Percentiles rank a stretch among this genome's conserved stretches.
Evolutionary conservation across 2,329 filamentous ascomycete species (phyloP).

Genomic region (Penicillium decumbens): DNA sequence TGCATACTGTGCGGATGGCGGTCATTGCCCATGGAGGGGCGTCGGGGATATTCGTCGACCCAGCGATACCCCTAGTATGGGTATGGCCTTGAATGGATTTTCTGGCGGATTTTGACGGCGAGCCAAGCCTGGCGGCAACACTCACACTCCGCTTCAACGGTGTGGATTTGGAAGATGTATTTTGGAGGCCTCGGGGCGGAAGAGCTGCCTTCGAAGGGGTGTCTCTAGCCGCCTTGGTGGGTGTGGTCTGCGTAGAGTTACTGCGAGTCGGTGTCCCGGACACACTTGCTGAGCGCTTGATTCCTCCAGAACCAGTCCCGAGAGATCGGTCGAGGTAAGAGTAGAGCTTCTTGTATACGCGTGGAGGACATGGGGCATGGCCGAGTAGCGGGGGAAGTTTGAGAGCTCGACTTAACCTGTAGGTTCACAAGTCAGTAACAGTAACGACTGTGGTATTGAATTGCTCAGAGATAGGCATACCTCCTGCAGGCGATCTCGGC

Average conservation of each 20-base stretch:
- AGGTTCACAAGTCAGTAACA: neutral
- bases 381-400: conserved; percentile 72
- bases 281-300: conserved; percentile 36
- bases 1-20: conserved; percentile 62
- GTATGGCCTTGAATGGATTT: conserved; percentile 12
- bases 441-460: neutral
- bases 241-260: conserved; percentile 37
- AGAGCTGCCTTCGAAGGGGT: conserved; percentile 30
- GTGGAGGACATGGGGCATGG: conserved; percentile 70
- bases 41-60: conserved; percentile 34
- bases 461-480: conserved; percentile 40
- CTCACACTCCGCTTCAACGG: conserved; percentile 37
- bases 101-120: conserved; percentile 22
- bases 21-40: conserved; percentile 65
- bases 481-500: conserved; percentile 85
- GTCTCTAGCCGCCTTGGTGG: conserved; percentile 27
- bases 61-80: conserved; percentile 19
- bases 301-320: conserved; percentile 28
- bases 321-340: conserved; percentile 72
- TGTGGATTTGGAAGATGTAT: conserved; percentile 46
- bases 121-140: conserved; percentile 15
- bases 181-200: conserved; percentile 31
- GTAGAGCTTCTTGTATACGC: conserved; percentile 79
- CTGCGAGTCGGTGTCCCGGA: conserved; percentile 29
- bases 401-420: conserved; percentile 67